Percentiles rank a stretch among this genome's conserved stretches.
phyloP scores from a whole-genome alignment of 2,329 filamentous ascomycete species.

The Cytospora paraplurivora region DNA sequence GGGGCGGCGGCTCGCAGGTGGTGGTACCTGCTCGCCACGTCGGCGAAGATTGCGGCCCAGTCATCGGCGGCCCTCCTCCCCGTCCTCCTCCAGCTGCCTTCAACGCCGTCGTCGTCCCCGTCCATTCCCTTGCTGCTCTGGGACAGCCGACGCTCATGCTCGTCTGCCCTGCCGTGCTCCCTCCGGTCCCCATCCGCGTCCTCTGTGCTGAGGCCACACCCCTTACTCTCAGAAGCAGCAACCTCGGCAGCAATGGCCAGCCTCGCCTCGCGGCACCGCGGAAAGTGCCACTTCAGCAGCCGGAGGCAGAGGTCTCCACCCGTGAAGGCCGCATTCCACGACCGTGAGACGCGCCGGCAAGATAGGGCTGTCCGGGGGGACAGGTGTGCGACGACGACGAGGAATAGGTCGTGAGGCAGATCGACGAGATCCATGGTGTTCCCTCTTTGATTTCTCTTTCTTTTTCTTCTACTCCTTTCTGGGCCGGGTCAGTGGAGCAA shows the following conservation, averaged over 20 bases:
- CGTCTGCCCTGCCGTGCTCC: background rate
- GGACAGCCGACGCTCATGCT: background rate
- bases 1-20: constrained; percentile 53
- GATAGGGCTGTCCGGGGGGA: constrained; percentile 52
- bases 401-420: constrained; percentile 61
- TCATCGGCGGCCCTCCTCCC: constrained; percentile 30
- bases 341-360: constrained; percentile 54
- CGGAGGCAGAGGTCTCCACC: constrained; percentile 48
- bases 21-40: constrained; percentile 57
- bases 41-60: constrained; percentile 50
- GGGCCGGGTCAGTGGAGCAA: no score
- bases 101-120: background rate
- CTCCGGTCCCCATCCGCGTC: background rate
- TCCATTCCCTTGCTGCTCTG: background rate
- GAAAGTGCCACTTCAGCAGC: constrained; percentile 54
- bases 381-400: constrained; percentile 53
- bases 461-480: no score
- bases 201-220: no score
- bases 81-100: background rate
- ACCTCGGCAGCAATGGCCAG: constrained; percentile 33
- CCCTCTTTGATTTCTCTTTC: constrained; percentile 36
- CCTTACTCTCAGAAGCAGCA: constrained; percentile 8
- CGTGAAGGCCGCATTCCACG: constrained; percentile 53
- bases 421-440: constrained; percentile 43
- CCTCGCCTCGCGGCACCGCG: constrained; percentile 56